Conservation (phyloP, 129 eudicot species). For the Cynara cardunculus region DNA sequence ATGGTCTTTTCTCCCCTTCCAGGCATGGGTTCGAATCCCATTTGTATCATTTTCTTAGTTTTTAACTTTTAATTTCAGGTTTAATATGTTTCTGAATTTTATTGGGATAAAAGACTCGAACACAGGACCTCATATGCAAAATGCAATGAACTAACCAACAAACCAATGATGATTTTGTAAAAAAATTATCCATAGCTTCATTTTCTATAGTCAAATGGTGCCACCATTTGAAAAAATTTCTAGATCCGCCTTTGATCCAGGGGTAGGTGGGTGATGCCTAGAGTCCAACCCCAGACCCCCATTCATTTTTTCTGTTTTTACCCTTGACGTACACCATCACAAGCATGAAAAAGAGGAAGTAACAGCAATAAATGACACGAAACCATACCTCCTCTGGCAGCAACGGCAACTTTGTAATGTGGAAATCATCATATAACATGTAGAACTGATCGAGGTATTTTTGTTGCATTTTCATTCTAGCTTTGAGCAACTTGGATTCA, state of each 20-base stretch:
- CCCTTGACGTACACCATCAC: background rate
- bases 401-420: conserved; percentile 84
- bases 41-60: background rate
- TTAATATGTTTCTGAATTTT: too few species aligned
- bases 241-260: too few species aligned
- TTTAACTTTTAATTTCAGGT: too few species aligned
- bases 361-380: background rate
- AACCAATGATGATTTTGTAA: too few species aligned
- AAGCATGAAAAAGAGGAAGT: background rate
- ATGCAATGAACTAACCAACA: too few species aligned
- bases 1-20: background rate
- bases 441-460: conserved; percentile 92
- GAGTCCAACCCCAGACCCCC: background rate
- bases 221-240: too few species aligned
- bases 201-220: too few species aligned
- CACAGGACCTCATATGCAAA: too few species aligned
- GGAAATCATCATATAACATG: conserved; percentile 86
- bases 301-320: background rate
- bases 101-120: too few species aligned
- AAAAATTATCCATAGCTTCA: too few species aligned
- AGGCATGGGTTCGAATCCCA: background rate
- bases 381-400: conserved; percentile 79
- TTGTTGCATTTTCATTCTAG: conserved; percentile 97
- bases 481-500: conserved; percentile 88
- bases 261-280: too few species aligned